phyloP scores from a whole-genome alignment of 163 green algal genomes.

The Scenedesmus sp. region DNA sequence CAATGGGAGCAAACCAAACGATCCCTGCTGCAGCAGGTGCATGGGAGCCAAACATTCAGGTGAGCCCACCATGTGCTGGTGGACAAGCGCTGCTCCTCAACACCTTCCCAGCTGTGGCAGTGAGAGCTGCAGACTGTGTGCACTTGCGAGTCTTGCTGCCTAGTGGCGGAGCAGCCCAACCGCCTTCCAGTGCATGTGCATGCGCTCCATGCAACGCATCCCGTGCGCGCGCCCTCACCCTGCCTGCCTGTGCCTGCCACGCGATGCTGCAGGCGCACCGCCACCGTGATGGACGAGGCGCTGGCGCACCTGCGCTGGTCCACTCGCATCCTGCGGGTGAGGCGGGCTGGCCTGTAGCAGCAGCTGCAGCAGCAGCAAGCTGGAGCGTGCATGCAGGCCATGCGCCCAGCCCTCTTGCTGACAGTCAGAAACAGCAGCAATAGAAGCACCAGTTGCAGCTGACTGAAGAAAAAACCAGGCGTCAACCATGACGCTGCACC shows the following conservation, averaged over 20 bases:
- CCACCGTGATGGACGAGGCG: constrained; percentile 31
- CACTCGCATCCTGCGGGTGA: constrained; percentile 24
- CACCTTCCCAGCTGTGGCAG: background rate
- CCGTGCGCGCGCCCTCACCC: no score
- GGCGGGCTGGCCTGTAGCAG: background rate
- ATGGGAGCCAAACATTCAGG: constrained; percentile 17
- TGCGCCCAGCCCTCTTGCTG: background rate
- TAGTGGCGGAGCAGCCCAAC: background rate
- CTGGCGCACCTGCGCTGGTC: constrained; percentile 44
- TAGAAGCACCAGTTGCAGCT: background rate
- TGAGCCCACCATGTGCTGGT: background rate
- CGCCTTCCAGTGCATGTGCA: background rate
- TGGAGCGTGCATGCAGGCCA: background rate
- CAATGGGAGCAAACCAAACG: background rate
- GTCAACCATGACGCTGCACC: background rate
- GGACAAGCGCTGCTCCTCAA: background rate
- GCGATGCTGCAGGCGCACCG: background rate
- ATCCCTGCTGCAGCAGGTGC: constrained; percentile 5
- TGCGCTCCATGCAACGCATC: background rate
- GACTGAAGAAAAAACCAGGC: background rate
- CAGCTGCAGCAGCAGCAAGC: background rate
- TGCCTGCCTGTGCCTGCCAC: background rate
- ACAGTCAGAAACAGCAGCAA: background rate
- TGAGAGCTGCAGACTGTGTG: background rate
- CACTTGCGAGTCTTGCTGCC: background rate